Evolutionary conservation across 2,329 filamentous ascomycete species (phyloP), one percentile per base, ranked within the genome.

Genomic region (Colletotrichum musicola): DNA sequence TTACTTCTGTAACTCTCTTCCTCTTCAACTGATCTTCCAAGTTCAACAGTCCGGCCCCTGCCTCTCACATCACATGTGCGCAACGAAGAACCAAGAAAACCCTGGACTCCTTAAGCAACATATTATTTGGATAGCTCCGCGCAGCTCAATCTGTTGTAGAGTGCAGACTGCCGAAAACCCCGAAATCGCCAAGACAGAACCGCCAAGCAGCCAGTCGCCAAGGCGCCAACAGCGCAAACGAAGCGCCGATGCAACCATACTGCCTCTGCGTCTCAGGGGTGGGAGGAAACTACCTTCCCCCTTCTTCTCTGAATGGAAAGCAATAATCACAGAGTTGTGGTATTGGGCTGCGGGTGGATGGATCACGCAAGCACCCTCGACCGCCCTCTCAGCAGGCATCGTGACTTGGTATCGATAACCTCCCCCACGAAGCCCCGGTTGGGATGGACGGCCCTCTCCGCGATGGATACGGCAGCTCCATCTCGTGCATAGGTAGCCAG

Each of bases 281-380:
- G 40, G 4, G 42, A 22, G 20, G 14, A 68, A 65, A 68, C 49
- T 40, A 68, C 65, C 65, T 68, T 68, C 61, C 65, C 20, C 65
- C 62, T 68, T 65, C 54, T 68, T 49, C 35, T 47, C 25, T 30
- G 38, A 14, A 25, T 40, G 25, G 47, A 54, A 62, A 30, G n/a
- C 53, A 49, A 68, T 64, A 60, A 54, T 13, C 54, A 22, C 27
- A 14, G 22, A 18, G 16, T 13, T 14, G 12, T 54, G 30, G 54
- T 22, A 13, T 27, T 59, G 53, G 51, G 18, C 13, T 40, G 40
- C 38, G 55, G 16, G 27, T 35, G 38, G 56, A 6, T 47, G 22
- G n/a, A 68, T 65, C 38, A 55, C 61, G 65, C 61, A 59, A 60
- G 40, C 54, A 49, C 30, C 40, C 14, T 30, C 22, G 30, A 16